Evolutionary conservation across 1,284 basidiomycete genomes (phyloP), one percentile per base, ranked within the genome.

Genomic region (Puccinia coronata): DNA sequence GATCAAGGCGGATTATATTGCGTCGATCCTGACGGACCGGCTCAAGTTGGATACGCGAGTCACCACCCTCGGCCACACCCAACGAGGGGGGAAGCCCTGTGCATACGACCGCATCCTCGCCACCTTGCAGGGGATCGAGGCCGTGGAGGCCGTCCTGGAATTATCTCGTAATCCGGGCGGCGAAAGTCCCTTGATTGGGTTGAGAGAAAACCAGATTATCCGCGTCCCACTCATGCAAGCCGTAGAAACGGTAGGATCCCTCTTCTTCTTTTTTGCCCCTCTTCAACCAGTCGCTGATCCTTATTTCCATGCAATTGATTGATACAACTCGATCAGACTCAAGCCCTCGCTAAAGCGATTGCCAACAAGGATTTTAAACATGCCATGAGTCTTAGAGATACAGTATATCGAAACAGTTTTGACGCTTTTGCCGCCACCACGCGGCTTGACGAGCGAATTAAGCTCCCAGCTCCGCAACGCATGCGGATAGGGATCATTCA

Each of bases 31-130:
- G 11, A 89, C 92, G 0, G 91, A 97, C 49, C 90, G 93, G 16
- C 90, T 99, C 41, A 93, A 93, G 0, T 90, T 99, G 59, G 96
- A 99, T 87, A 96, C 96, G 0, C 90, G 97, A 81, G 96, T 99
- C 11, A 99, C 97, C n/a, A 98, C 95, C 0, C 90, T 99, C 36
- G 96, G 97, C 36, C 97, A 99, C 88, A 97, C 94, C 0, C 96
- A 99, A 86, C 91, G 96, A 83, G 96, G 96, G 80, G 96, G 96
- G 6, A 90, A 91, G 82, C 96, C 96, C 0, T 96, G 94, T 84
- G 96, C 96, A 0, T 91, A 90, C 84, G 96, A 99, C 86, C 91
- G 97, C 57, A 93, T 98, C 84, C 85, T 98, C 87, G 96, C 96
- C 0, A 97, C 96, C 0, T 88, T 98, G 31, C 96, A 99, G 89